Evolutionary conservation across 352 stramenopile genomes (phyloP).

Genomic region (Ophiocytium majus): DNA sequence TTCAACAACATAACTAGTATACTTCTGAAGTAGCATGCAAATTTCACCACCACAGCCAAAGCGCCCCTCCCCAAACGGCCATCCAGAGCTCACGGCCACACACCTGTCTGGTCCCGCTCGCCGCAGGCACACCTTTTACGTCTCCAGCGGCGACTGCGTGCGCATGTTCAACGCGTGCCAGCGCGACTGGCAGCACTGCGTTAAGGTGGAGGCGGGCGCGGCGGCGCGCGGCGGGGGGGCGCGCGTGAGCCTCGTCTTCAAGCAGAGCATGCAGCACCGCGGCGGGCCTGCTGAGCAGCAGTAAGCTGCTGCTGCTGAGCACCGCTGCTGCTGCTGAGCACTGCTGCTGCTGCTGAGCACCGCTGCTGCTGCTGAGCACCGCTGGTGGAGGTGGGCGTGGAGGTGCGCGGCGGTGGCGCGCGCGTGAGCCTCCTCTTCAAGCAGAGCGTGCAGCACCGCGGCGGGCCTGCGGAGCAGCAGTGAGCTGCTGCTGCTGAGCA

Average conservation of each 20-base stretch:
- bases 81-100: too few species aligned
- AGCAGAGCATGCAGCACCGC: slow-evolving; percentile 39
- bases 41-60: too few species aligned
- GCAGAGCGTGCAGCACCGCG: slow-evolving; percentile 33
- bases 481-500: too few species aligned
- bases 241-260: slow-evolving; percentile 48
- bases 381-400: neutral
- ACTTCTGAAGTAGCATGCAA: too few species aligned
- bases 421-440: slow-evolving; percentile 51
- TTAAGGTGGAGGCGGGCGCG: slow-evolving; percentile 33
- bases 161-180: slow-evolving; percentile 42
- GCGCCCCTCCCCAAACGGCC: too few species aligned
- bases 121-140: slow-evolving; percentile 37
- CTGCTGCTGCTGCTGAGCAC: too few species aligned
- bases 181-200: slow-evolving; percentile 47
- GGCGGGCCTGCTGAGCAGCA: neutral
- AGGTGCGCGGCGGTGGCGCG: slow-evolving; percentile 32
- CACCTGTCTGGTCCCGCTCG: too few species aligned
- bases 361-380: too few species aligned
- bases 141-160: slow-evolving; percentile 47
- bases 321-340: too few species aligned
- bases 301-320: too few species aligned
- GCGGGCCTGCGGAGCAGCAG: neutral
- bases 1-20: too few species aligned
- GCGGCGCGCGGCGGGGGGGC: slow-evolving; percentile 35